A percentile compares a stretch with the other conserved stretches of the same genome.
Conservation (phyloP, 148 eudicot species). For the Polygonum aviculare region DNA sequence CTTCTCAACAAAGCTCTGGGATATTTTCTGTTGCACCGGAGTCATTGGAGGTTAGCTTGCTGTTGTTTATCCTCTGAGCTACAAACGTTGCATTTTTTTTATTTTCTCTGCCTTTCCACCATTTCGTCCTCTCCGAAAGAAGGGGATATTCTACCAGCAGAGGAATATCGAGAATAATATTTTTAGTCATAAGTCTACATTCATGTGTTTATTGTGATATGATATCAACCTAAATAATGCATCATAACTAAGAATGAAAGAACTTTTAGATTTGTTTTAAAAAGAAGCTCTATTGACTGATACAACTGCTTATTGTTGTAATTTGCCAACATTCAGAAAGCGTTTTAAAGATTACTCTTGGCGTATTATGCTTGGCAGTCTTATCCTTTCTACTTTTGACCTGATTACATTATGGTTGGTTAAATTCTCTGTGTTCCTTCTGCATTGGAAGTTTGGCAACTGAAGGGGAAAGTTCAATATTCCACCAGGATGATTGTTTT, state of each 20-base stretch:
- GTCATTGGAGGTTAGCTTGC: conserved; percentile 52
- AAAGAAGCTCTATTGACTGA: neutral
- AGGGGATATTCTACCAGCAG: neutral
- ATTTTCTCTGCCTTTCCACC: neutral
- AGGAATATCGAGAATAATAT: neutral
- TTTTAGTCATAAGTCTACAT: neutral
- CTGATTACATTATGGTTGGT: neutral
- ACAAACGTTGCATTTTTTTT: neutral
- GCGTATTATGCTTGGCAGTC: neutral
- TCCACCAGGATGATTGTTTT: neutral
- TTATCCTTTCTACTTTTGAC: neutral
- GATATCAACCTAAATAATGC: neutral
- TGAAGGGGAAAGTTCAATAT: neutral
- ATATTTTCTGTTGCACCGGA: conserved; percentile 46
- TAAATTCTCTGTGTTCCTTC: neutral
- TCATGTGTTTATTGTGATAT: neutral
- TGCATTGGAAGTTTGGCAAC: neutral
- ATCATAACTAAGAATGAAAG: neutral
- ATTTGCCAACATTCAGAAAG: neutral
- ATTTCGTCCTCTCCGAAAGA: neutral
- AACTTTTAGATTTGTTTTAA: neutral
- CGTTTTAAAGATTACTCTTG: neutral
- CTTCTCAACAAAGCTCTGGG: conserved; percentile 42
- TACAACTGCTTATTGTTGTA: neutral
- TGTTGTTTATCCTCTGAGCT: conserved; percentile 1